A percentile compares a stretch with the other conserved stretches of the same genome.
These are phyloP conservation scores for Dioscorea cayenensis DNA, from an alignment of 116 monocot genomes.

Conservation along the genomic window DNA sequence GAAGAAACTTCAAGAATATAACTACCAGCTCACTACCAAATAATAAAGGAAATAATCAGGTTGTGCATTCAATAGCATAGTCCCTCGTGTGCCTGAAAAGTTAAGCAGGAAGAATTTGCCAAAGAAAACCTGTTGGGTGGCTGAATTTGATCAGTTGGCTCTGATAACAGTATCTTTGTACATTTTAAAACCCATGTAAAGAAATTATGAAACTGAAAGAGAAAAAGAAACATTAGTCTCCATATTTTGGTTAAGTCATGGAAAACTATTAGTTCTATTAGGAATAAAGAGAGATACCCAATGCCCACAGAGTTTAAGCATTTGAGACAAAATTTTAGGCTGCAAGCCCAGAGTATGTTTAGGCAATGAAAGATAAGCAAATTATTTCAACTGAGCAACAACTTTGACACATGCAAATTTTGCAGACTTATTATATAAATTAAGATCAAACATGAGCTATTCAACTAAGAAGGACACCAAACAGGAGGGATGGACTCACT, in stretches of 20 bases:
- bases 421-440: no score
- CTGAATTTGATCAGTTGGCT: constrained; percentile 63
- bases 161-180: constrained; percentile 64
- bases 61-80: neutral
- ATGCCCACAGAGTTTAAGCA: no score
- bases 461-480: no score
- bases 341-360: no score
- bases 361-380: no score
- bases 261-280: neutral
- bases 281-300: no score
- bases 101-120: neutral
- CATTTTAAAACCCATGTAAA: constrained; percentile 85
- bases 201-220: constrained; percentile 90
- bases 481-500: no score
- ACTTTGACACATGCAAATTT: no score
- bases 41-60: constrained; percentile 3
- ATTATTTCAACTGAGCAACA: no score
- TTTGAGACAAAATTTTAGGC: no score
- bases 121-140: constrained; percentile 55
- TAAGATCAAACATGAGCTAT: no score
- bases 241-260: neutral
- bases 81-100: neutral
- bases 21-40: constrained; percentile 65
- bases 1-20: constrained; percentile 81
- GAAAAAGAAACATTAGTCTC: neutral